Base-by-base conservation (phyloP, 208 protist genomes). In the Acanthamoeba lenticulata region DNA sequence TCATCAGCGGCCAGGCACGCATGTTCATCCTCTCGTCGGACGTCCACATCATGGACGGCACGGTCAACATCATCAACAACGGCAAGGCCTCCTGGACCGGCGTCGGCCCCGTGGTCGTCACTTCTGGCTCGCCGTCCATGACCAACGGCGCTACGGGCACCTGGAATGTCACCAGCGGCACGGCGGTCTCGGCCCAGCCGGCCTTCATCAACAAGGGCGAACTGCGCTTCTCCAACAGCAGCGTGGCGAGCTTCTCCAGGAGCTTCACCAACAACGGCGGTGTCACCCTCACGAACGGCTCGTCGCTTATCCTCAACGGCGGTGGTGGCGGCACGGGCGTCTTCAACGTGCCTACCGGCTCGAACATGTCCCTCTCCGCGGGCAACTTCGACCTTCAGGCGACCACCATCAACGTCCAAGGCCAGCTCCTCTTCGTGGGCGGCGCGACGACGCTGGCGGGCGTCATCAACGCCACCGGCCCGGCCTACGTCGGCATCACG, bases 41-140 rank as follows among this genome's bases (percentile, higher is more conserved):
- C n/a, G 7, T 4, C 24, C 55, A 92, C 60, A 74, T 74, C 86
- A 92, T 92, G 86, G 86, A 92, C 86, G 86, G 86, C 57, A 92
- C 55, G 21, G 86, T 92, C 29, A 74, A 40, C 57, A 27, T 92
- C 86, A 67, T 92, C 40, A 92, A 92, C 86, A 29, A 34, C 29
- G 86, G 55, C 86, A 45, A 92, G 57, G 49, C 86, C 55, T 47
- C n/a, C 57, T 92, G 86, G 86, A 34, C 55, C n/a, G n/a, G n/a
- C 60, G 57, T 74, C 57, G 86, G 86, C 3, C 65, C 86, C 65
- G 74, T 92, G 55, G 17, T 49, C 42, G 47, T 77, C 45, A 45
- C 60, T 38, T 77, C 86, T 0, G 86, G 86, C 65, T 42, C n/a
- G 29, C n/a, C 60, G 60, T 55, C 27, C 27, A 92, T 92, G 42